phyloP scores from a whole-genome alignment of 805 yeast genomes.

The Phaffomyces antillensis region DNA sequence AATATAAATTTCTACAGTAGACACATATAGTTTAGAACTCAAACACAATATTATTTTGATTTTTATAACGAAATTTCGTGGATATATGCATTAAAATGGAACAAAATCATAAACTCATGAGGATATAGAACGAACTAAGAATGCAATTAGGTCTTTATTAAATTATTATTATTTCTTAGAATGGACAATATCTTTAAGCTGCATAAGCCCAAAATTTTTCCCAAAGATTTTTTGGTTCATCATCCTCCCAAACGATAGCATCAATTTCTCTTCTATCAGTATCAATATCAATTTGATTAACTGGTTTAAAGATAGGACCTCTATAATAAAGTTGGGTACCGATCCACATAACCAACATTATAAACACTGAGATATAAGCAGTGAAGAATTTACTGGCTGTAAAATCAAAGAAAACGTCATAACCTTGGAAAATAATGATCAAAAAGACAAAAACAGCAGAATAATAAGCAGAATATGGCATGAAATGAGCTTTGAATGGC shows the following conservation, averaged over 20 bases:
- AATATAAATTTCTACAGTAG: too few relatives aligned
- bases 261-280: slow-evolving; percentile 24
- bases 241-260: slow-evolving; percentile 49
- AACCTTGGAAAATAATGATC: slow-evolving; percentile 70
- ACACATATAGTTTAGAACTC: too few relatives aligned
- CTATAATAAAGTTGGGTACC: slow-evolving; percentile 48
- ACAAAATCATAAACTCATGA: too few relatives aligned
- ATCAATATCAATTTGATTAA: slow-evolving; percentile 22
- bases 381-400: slow-evolving; percentile 47
- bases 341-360: slow-evolving; percentile 50
- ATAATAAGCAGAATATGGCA: slow-evolving; percentile 65
- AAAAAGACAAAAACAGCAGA: slow-evolving; percentile 46
- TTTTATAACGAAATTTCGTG: too few relatives aligned
- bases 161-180: neutral
- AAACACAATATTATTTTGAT: too few relatives aligned
- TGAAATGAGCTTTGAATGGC: slow-evolving; percentile 65
- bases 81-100: too few relatives aligned
- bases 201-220: slow-evolving; percentile 47
- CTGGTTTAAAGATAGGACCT: slow-evolving; percentile 32
- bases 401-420: slow-evolving; percentile 28
- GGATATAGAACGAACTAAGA: too few relatives aligned
- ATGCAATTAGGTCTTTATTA: neutral
- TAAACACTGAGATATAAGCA: slow-evolving; percentile 65
- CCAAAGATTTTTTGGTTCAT: slow-evolving; percentile 43
- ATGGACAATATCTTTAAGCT: slow-evolving; percentile 12